Percentiles rank a stretch among this genome's conserved stretches.
Evolutionary conservation across 2,329 filamentous ascomycete species (phyloP).

Genomic region (Pseudogymnoascus sp.): DNA sequence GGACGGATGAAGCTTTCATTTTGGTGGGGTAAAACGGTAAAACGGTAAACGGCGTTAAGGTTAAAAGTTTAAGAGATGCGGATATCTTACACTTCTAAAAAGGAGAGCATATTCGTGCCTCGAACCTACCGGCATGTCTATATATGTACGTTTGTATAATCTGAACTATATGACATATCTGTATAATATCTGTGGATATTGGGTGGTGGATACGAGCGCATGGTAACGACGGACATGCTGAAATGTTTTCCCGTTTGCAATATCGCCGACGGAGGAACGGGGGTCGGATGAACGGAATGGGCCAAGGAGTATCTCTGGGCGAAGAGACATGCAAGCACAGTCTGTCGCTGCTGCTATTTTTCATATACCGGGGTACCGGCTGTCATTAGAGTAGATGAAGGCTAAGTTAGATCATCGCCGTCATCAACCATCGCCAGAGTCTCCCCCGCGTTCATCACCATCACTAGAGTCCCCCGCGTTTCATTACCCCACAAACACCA

Average conservation of each 20-base stretch:
- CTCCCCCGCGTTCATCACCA: neutral
- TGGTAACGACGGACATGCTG: constrained; percentile 5
- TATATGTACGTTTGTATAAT: neutral
- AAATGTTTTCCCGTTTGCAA: constrained; percentile 10
- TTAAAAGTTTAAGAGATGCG: neutral
- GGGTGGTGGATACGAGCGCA: neutral
- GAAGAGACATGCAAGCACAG: neutral
- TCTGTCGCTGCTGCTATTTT: neutral
- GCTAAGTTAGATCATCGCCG: neutral
- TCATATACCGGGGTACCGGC: neutral
- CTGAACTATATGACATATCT: neutral
- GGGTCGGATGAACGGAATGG: neutral
- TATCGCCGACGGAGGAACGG: neutral
- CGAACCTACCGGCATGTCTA: neutral
- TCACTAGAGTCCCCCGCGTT: neutral
- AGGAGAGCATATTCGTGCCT: neutral
- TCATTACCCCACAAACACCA: constrained; percentile 14
- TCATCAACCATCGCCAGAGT: neutral
- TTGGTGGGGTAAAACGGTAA: neutral
- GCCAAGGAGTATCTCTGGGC: neutral
- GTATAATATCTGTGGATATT: neutral
- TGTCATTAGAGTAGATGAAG: neutral
- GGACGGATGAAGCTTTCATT: constrained; percentile 4
- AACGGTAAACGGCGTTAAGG: neutral
- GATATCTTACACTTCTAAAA: neutral